Conservation (phyloP, 2,329 filamentous ascomycete genomes). For the Ramichloridium luteum region DNA sequence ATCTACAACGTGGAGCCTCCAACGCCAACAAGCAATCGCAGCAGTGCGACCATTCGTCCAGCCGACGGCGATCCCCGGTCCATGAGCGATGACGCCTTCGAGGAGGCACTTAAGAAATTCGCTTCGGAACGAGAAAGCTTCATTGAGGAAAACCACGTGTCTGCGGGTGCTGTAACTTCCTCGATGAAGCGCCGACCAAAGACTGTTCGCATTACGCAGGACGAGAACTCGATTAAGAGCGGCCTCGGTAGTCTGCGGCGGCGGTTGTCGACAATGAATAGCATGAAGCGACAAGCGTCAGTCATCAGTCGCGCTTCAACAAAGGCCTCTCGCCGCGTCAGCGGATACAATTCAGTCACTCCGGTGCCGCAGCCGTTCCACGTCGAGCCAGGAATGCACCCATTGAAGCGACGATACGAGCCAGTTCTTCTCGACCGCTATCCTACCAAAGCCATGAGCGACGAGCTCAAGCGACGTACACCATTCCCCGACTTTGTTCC, state of each 20-base stretch:
- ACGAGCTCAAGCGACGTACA: slow-evolving; percentile 68
- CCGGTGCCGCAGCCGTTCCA: slow-evolving; percentile 85
- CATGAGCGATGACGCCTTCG: slow-evolving; percentile 74
- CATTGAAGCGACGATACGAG: slow-evolving; percentile 84
- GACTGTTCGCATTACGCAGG: slow-evolving; percentile 72
- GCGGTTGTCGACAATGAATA: slow-evolving; percentile 94
- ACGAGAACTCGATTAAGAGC: slow-evolving; percentile 40
- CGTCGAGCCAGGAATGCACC: slow-evolving; percentile 85
- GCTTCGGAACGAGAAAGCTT: slow-evolving; percentile 91
- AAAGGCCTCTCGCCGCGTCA: slow-evolving; percentile 76
- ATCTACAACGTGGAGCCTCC: slow-evolving; percentile 32
- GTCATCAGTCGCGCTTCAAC: slow-evolving; percentile 55
- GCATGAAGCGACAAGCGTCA: slow-evolving; percentile 74
- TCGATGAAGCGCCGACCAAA: slow-evolving; percentile 46
- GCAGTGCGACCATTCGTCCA: slow-evolving; percentile 50
- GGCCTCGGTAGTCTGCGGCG: slow-evolving; percentile 77
- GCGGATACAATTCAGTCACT: slow-evolving; percentile 97
- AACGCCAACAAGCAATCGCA: slow-evolving; percentile 47
- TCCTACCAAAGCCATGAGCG: slow-evolving; percentile 67
- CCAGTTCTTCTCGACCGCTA: slow-evolving; percentile 93
- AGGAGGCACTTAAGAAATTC: slow-evolving; percentile 85
- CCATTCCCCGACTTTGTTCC: slow-evolving; percentile 94
- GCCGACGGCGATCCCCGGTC: slow-evolving; percentile 3
- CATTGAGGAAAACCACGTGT: slow-evolving; percentile 80
- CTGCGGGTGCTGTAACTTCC: slow-evolving; percentile 57